Evolutionary conservation across 2,329 filamentous ascomycete species (phyloP).

Genomic region (Fusarium veterinarium): DNA sequence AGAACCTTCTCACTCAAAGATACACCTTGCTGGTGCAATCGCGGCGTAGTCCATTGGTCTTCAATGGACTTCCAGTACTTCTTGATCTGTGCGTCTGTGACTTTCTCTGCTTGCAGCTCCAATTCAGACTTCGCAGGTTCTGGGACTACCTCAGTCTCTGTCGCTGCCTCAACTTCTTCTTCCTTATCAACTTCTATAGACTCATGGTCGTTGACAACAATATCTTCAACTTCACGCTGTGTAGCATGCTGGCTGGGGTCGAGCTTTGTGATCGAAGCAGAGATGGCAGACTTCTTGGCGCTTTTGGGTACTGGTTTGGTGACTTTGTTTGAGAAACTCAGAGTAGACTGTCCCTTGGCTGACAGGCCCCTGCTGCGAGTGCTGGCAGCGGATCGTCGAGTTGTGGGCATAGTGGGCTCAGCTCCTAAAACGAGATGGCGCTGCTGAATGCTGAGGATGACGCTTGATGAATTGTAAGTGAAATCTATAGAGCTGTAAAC

Average conservation of each 20-base stretch:
- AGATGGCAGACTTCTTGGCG: conserved; percentile 57
- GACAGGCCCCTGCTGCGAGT: conserved; percentile 51
- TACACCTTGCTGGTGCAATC: conserved; percentile 83
- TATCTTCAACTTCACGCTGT: conserved; percentile 30
- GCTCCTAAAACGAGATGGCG: conserved; percentile 2
- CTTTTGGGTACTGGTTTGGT: conserved; percentile 65
- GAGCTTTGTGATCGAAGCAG: conserved; percentile 51
- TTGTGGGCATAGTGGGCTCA: conserved; percentile 58
- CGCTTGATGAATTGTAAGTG: conserved; percentile 1
- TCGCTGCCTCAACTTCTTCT: conserved; percentile 21
- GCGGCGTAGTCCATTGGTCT: conserved; percentile 71
- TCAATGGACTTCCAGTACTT: conserved; percentile 84
- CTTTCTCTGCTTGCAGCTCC: conserved; percentile 69
- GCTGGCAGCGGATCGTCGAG: conserved; percentile 60
- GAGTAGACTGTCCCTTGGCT: conserved; percentile 62
- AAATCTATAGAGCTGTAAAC: background rate
- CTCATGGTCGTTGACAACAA: conserved; percentile 29
- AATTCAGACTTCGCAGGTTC: conserved; percentile 59
- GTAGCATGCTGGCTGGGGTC: conserved; percentile 44
- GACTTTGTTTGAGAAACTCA: conserved; percentile 67
- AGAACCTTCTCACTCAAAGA: conserved; percentile 84
- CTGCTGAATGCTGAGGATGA: conserved; percentile 1
- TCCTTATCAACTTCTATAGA: conserved; percentile 39
- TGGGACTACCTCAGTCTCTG: conserved; percentile 36
- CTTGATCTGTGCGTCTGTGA: conserved; percentile 76